Conservation (phyloP, 148 eudicot genomes). For the Tetragonia tetragonoides region DNA sequence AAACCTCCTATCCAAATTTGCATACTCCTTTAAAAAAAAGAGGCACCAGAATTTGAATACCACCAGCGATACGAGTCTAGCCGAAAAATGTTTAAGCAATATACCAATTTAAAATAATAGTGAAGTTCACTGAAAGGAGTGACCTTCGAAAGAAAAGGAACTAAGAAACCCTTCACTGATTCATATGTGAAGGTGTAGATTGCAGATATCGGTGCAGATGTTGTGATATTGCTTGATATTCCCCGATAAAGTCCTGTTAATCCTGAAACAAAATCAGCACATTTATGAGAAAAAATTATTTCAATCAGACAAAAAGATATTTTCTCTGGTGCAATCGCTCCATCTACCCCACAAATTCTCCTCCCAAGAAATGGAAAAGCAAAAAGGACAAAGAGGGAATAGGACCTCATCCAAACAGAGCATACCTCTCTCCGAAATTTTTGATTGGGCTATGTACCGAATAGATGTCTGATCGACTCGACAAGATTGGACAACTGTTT, state of each 20-base stretch:
- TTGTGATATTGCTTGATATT: conserved; percentile 78
- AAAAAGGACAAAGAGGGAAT: not conserved
- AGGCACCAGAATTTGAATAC: not conserved
- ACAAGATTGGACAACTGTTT: conserved; percentile 85
- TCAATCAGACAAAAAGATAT: not conserved
- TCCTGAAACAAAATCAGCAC: conserved; percentile 38
- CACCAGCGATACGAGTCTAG: not conserved
- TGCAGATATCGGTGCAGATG: conserved; percentile 96
- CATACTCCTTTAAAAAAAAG: not conserved
- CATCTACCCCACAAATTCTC: not conserved
- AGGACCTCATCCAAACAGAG: not conserved
- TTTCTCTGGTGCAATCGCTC: not conserved
- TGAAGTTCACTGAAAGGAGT: conserved; percentile 5
- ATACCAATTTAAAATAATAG: not conserved
- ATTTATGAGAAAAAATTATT: not conserved
- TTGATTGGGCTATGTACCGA: conserved; percentile 57
- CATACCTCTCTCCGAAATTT: conserved; percentile 86
- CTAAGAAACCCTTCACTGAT: conserved; percentile 70
- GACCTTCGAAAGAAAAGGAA: conserved; percentile 83
- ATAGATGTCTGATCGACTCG: conserved; percentile 59
- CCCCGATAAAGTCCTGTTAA: conserved; percentile 90
- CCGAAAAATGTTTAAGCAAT: not conserved
- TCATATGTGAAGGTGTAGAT: conserved; percentile 91
- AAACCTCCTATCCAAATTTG: conserved; percentile 3
- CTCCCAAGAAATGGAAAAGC: not conserved